These are phyloP conservation scores for Aphanomyces invadans DNA, from an alignment of 352 stramenopile species.

Conservation along the genomic window DNA sequence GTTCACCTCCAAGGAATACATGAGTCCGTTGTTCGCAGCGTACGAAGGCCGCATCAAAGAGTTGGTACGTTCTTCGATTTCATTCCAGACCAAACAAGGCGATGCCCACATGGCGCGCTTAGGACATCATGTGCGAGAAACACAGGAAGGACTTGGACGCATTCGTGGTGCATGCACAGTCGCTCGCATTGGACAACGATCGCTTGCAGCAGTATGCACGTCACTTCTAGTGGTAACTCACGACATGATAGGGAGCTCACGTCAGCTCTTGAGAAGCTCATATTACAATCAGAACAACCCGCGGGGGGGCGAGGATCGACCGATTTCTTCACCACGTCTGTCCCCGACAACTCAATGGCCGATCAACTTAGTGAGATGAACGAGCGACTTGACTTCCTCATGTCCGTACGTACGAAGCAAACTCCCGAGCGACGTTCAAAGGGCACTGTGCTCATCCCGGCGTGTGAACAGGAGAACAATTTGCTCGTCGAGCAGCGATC, in stretches of 20 bases:
- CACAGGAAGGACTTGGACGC: slow-evolving; percentile 55
- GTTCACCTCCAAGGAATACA: slow-evolving; percentile 62
- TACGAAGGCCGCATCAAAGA: slow-evolving; percentile 76
- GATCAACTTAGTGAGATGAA: slow-evolving; percentile 68
- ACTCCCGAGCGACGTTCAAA: too few relatives aligned
- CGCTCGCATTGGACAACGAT: slow-evolving; percentile 57
- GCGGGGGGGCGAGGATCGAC: not conserved
- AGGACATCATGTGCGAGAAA: slow-evolving; percentile 45
- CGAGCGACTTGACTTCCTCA: slow-evolving; percentile 70
- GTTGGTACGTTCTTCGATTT: slow-evolving; percentile 43
- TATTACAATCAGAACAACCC: slow-evolving; percentile 23
- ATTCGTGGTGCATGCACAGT: slow-evolving; percentile 39
- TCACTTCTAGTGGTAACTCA: not conserved
- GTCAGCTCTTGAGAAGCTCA: slow-evolving; percentile 40
- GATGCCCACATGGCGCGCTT: not conserved
- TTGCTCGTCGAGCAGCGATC: slow-evolving; percentile 78
- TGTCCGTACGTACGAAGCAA: slow-evolving; percentile 57
- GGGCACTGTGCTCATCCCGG: not conserved
- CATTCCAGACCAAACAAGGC: not conserved
- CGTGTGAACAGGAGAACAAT: slow-evolving; percentile 47
- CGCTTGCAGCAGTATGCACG: slow-evolving; percentile 47
- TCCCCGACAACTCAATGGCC: slow-evolving; percentile 16
- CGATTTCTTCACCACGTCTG: slow-evolving; percentile 1
- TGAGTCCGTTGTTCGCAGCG: slow-evolving; percentile 60
- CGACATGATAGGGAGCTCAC: slow-evolving; percentile 49